Percentiles rank a stretch among this genome's conserved stretches.
Evolutionary conservation across 1,284 basidiomycete species (phyloP).

Genomic region (Heliocybe sulcata): DNA sequence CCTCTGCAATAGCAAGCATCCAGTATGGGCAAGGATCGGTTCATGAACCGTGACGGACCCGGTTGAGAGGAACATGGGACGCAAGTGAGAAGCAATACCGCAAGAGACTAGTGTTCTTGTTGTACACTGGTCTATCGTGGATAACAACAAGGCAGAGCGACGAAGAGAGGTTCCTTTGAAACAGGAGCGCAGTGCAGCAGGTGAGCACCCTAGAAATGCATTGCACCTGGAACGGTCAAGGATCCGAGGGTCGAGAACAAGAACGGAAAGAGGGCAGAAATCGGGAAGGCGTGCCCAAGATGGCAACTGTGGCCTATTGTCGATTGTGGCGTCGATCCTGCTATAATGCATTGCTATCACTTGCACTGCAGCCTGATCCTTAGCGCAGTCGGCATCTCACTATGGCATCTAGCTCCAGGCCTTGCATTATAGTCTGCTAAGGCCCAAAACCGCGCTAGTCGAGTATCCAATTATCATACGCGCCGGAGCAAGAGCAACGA

Average conservation of each 20-base stretch:
- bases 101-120: too few relatives aligned
- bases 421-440: background rate
- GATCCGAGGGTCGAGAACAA: background rate
- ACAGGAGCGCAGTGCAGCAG: too few relatives aligned
- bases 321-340: background rate
- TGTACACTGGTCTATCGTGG: too few relatives aligned
- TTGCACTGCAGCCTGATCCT: background rate
- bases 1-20: background rate
- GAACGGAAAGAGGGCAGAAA: background rate
- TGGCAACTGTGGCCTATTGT: background rate
- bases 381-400: background rate
- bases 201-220: too few relatives aligned
- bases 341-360: background rate
- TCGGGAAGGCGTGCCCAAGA: background rate
- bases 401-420: background rate
- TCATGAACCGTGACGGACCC: background rate
- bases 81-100: too few relatives aligned
- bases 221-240: background rate
- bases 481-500: background rate
- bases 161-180: too few relatives aligned
- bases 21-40: background rate
- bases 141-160: too few relatives aligned
- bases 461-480: background rate
- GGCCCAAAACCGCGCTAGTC: background rate
- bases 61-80: too few relatives aligned